A percentile compares a stretch with the other conserved stretches of the same genome.
Evolutionary conservation across 2,329 filamentous ascomycete genomes (phyloP).

Genomic region (Aureobasidium mangrovei): DNA sequence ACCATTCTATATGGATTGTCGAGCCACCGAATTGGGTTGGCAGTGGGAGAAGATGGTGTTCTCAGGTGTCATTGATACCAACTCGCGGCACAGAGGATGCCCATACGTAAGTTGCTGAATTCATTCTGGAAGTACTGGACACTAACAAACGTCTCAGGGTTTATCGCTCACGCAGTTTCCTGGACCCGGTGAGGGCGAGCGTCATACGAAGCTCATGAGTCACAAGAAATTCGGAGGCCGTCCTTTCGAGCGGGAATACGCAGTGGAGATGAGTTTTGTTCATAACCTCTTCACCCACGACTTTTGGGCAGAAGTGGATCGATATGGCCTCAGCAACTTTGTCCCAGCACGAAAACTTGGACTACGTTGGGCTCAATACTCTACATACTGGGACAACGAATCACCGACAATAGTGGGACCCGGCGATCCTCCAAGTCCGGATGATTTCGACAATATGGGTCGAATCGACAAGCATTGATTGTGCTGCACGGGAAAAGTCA

Average conservation of each 20-base stretch:
- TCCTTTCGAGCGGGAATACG: background rate
- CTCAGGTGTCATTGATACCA: background rate
- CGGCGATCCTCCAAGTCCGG: background rate
- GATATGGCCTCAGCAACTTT: background rate
- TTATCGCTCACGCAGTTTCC: too few species aligned
- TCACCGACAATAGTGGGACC: background rate
- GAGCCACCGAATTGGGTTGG: background rate
- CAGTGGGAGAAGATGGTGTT: conserved; percentile 2
- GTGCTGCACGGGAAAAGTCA: too few species aligned
- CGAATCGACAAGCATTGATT: background rate
- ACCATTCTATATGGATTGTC: background rate
- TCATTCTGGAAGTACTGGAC: background rate
- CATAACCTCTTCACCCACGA: background rate
- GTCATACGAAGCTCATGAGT: background rate
- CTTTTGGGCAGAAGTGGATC: conserved; percentile 1
- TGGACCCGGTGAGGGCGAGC: too few species aligned
- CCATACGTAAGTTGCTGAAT: background rate
- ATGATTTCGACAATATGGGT: background rate
- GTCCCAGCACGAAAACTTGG: background rate
- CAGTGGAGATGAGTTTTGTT: background rate
- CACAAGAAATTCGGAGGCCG: background rate
- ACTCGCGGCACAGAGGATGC: background rate
- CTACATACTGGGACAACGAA: background rate
- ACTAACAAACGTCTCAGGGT: too few species aligned
- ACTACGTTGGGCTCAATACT: background rate